Conservation (phyloP, 2,329 filamentous ascomycete genomes). For the Helotiales sp. region DNA sequence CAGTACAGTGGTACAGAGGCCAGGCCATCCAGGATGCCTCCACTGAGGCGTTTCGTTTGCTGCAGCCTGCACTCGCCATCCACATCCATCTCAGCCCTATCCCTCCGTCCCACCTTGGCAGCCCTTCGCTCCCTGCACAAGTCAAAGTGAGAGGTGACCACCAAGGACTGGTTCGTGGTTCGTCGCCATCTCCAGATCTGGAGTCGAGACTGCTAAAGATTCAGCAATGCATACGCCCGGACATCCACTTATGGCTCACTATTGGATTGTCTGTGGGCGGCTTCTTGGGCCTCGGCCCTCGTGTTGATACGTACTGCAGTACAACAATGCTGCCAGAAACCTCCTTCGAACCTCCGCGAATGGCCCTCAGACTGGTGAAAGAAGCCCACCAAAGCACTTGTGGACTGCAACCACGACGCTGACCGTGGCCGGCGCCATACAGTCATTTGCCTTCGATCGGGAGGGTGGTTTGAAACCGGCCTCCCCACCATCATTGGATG, state of each 20-base stretch:
- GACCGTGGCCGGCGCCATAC: background rate
- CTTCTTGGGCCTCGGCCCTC: background rate
- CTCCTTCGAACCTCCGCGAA: background rate
- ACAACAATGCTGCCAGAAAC: background rate
- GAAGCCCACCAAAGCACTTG: background rate
- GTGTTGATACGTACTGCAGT: background rate
- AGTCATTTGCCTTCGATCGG: slow-evolving; percentile 19
- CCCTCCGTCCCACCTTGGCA: background rate
- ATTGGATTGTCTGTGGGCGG: background rate
- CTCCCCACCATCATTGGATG: slow-evolving; percentile 13
- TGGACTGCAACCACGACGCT: background rate
- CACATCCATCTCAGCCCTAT: slow-evolving; percentile 2
- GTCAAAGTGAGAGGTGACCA: background rate
- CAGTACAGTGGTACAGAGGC: background rate
- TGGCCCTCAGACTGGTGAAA: background rate
- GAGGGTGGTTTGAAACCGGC: slow-evolving; percentile 5
- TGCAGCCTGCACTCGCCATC: background rate
- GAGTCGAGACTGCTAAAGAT: background rate
- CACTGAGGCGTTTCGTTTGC: background rate
- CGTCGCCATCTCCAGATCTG: background rate
- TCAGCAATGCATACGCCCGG: background rate
- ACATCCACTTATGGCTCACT: too few species aligned
- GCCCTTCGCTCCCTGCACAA: background rate
- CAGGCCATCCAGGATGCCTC: background rate
- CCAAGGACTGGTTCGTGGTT: background rate